Base-by-base conservation (phyloP, 441 rosid genomes). In the Bocquillonia castaneifolia region DNA sequence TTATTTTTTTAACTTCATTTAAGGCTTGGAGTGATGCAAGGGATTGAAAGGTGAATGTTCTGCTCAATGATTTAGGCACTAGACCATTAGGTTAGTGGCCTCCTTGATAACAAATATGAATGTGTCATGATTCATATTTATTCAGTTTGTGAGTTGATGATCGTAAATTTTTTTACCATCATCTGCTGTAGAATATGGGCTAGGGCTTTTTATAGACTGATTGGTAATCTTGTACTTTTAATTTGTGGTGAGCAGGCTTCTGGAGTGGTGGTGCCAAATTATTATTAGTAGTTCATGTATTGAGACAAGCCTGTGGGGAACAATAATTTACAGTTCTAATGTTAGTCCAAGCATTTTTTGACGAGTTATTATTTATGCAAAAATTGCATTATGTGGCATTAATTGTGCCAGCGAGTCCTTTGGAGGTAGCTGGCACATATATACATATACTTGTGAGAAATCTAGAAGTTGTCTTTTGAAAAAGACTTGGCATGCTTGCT, bases 121-220 rank as follows among this genome's bases (percentile, higher is more conserved):
- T 68, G 65, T 68, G 42, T 65, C 59, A 6, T 63, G 23, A 44
- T 39, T 31, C 47, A 10, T 42, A 28, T 5, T 72, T 39, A 17
- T 67, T 18, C 66, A 25, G 32, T 50, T 36, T 44, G 59, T 39
- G 55, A 69, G 53, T 59, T 36, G 59, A 64, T 56, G 48, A 34
- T 62, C 51, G 66, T 1, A 22, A 1, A 22, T n/a, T n/a, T 1
- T 57, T 63, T 56, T 20, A 9, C 60, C 54, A 28, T 65, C 60
- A 72, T 64, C 44, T 60, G 68, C 67, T 65, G 66, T 62, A 63
- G 76, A 63, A 69, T 67, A 56, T 53, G 62, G 52, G 51, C 40
- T 39, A 29, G 29, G 70, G 18, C 67, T 61, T 56, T 23, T 10
- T 56, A 48, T 56, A 61, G 74, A 69, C 47, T 65, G 20, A 65